A percentile compares a stretch with the other conserved stretches of the same genome.
phyloP scores from a whole-genome alignment of 139 green algal genomes.

The Yamagishiella unicocca region DNA sequence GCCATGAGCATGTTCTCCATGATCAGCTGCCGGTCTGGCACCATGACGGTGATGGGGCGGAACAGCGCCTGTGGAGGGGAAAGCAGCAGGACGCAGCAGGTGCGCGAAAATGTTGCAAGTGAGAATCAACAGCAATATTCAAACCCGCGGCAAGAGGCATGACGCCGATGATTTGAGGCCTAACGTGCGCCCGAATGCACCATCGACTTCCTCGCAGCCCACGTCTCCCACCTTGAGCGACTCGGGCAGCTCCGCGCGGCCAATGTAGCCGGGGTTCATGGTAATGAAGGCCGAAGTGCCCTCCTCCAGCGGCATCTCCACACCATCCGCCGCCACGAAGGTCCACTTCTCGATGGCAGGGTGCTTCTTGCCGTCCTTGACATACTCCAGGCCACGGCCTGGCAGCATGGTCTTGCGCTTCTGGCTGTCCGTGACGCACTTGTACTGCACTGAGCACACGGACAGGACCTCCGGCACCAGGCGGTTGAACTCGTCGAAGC shows the following conservation, averaged over 20 bases:
- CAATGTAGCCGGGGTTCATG: constrained; percentile 94
- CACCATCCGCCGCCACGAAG: constrained; percentile 86
- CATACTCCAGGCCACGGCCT: constrained; percentile 88
- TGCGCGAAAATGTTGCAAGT: no score
- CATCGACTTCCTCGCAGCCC: no score
- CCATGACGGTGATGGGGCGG: constrained; percentile 89
- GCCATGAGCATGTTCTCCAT: constrained; percentile 95
- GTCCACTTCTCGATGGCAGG: constrained; percentile 76
- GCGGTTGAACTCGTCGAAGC: constrained; percentile 92
- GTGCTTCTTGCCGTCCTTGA: constrained; percentile 79
- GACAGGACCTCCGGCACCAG: constrained; percentile 86
- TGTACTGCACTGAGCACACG: constrained; percentile 91
- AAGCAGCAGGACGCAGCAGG: no score
- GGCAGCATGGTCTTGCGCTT: constrained; percentile 88
- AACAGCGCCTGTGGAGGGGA: constrained; percentile 79
- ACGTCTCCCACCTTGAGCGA: constrained; percentile 75
- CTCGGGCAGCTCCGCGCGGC: constrained; percentile 86
- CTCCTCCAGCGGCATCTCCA: constrained; percentile 87
- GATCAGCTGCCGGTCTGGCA: constrained; percentile 89
- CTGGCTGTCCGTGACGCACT: constrained; percentile 87
- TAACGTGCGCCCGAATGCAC: no score
- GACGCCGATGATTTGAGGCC: no score
- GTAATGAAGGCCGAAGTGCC: constrained; percentile 87
- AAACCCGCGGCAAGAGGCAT: no score
- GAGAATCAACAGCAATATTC: no score